Base-by-base conservation (phyloP, 768 basidiomycete genomes). In the Pisolithus orientalis region DNA sequence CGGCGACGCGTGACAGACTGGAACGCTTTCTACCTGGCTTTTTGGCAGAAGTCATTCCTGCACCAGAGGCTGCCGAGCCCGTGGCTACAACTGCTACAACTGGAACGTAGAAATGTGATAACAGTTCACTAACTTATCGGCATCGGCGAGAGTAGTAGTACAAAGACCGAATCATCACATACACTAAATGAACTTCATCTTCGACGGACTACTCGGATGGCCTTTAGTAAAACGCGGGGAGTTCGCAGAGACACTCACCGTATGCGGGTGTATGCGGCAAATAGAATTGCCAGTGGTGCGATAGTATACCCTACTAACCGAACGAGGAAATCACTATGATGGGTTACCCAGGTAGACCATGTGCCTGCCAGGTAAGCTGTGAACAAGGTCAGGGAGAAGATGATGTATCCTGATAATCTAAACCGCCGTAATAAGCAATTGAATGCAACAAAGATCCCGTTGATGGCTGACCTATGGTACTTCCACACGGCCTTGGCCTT, bases 1-100 rank as follows among this genome's bases (percentile, higher is more conserved):
- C 78, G 11, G 80, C 84, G 25, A 94, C 94, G 2, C 82, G 86
- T 53, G 88, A 91, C 57, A 78, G 92, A 55, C 82, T 97, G 61
- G 93, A 95, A 59, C 80, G 85, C 39, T 94, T 98, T 73, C 71
- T 98, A 52, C 95, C 95, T 14, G 90, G 92, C 17, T 94, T 98
- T 70, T 71, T 97, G 56, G 72, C 74, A 16, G 84, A 87, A 44
- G 76, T 90, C 28, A 77, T 92, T 55, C 75, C 82, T 8, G 61
- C 65, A 24, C 67, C 76, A 2, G 50, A 55, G 6, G 47, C 32
- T 10, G 7, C 34, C 34, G 11, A 34, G 34, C 11, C 34, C 34
- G 11, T 13, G 11, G 34, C 14, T 13, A 34, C 5, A 59, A 67
- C 16, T 58, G n/a, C 40, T n/a, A 8, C 40, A 17, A 17, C 17